These are phyloP conservation scores for Talaromyces islandicus DNA, from an alignment of 2,329 filamentous ascomycete genomes.

Conservation along the genomic window DNA sequence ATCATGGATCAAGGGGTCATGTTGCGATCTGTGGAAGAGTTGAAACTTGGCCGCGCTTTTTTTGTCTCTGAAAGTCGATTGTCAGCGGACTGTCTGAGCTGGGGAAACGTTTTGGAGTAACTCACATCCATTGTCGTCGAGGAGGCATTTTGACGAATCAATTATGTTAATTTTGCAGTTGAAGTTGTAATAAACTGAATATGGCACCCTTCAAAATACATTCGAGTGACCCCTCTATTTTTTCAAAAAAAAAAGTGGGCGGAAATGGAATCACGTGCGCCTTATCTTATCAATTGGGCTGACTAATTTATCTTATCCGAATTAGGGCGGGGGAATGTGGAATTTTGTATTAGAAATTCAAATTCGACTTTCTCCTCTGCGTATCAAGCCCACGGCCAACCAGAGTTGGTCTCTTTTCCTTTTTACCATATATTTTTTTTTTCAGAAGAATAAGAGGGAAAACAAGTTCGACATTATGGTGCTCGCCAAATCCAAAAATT, in stretches of 20 bases:
- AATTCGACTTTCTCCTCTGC: conserved; percentile 6
- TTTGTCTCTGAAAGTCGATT: conserved; percentile 59
- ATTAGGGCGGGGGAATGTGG: conserved; percentile 13
- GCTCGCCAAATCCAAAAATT: conserved; percentile 88
- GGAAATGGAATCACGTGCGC: conserved; percentile 13
- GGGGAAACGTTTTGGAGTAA: conserved; percentile 9
- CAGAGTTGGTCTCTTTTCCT: neutral
- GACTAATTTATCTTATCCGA: conserved; percentile 30
- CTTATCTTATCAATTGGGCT: conserved; percentile 17
- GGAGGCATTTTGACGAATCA: conserved; percentile 58
- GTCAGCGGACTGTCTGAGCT: neutral
- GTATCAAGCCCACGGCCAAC: neutral
- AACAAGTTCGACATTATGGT: conserved; percentile 50
- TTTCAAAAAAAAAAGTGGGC: conserved; percentile 12
- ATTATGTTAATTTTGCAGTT: neutral
- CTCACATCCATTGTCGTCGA: conserved; percentile 69
- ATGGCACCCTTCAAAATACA: neutral
- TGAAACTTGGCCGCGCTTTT: conserved; percentile 89
- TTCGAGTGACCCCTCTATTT: neutral
- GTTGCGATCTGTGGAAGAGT: conserved; percentile 91
- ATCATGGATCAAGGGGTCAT: conserved; percentile 96
- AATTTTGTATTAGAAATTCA: conserved; percentile 16
- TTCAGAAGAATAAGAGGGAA: neutral
- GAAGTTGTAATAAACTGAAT: neutral
- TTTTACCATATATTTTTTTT: neutral